A percentile compares a stretch with the other conserved stretches of the same genome.
Evolutionary conservation across 495 filamentous ascomycete genomes (phyloP).

Genomic region (Platismatia glauca): DNA sequence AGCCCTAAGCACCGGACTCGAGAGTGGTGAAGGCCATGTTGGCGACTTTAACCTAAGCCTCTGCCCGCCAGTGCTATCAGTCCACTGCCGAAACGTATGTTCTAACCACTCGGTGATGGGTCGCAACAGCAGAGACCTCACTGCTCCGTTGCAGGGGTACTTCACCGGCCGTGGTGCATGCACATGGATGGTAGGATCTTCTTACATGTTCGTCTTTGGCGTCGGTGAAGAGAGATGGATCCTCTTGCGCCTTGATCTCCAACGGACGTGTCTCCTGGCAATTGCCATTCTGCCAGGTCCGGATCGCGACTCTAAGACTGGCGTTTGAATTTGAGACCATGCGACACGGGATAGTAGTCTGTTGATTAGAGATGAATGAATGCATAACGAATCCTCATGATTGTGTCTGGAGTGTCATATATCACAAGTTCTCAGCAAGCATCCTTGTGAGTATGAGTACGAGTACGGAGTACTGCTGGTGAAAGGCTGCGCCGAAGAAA

Average conservation of each 20-base stretch:
- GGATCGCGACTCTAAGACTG: background rate
- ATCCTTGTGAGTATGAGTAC: background rate
- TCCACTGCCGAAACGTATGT: no score
- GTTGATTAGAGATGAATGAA: background rate
- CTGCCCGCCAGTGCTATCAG: background rate
- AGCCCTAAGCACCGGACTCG: constrained; percentile 45
- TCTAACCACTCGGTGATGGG: background rate
- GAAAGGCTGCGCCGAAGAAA: no score
- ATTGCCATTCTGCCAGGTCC: background rate
- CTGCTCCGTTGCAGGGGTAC: background rate
- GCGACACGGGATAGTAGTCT: background rate
- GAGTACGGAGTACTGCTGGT: no score
- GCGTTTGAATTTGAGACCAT: background rate
- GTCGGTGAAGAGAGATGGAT: background rate
- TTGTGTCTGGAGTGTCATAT: background rate
- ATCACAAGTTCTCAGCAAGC: background rate
- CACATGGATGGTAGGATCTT: background rate
- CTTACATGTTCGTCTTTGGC: background rate
- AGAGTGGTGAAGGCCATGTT: constrained; percentile 64
- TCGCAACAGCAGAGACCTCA: background rate
- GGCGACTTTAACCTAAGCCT: constrained; percentile 58
- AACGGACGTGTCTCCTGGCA: background rate
- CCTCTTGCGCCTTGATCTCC: background rate
- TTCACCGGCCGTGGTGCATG: background rate
- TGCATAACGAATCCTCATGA: background rate